These are phyloP conservation scores for Clarireedia sp. DNA, from an alignment of 2,329 filamentous ascomycete genomes.

Conservation along the genomic window DNA sequence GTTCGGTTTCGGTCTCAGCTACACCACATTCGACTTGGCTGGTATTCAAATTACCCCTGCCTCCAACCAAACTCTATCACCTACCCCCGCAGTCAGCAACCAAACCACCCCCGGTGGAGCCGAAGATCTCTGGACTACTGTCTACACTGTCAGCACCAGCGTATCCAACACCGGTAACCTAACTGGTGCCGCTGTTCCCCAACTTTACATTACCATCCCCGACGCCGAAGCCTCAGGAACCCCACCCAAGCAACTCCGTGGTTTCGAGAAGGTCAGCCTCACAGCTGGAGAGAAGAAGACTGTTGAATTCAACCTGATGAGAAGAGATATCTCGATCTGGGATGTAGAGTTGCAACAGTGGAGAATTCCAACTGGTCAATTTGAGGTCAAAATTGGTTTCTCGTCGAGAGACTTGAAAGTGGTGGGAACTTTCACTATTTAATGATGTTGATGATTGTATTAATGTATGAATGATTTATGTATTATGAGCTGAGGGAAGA, in stretches of 20 bases:
- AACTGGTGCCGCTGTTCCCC: conserved; percentile 25
- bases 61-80: conserved; percentile 31
- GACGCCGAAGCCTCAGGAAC: background rate
- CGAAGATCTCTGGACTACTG: conserved; percentile 45
- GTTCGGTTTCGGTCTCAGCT: conserved; percentile 52
- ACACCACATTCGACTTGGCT: conserved; percentile 59
- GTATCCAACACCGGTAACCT: conserved; percentile 44
- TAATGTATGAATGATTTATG: background rate
- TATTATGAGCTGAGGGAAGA: background rate
- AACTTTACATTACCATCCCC: conserved; percentile 29
- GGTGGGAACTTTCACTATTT: conserved; percentile 4
- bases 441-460: background rate
- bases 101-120: conserved; percentile 43
- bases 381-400: conserved; percentile 18
- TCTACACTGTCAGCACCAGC: conserved; percentile 39
- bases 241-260: conserved; percentile 56
- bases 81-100: conserved; percentile 21
- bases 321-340: conserved; percentile 83
- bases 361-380: conserved; percentile 37
- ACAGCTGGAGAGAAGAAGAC: conserved; percentile 55
- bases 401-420: conserved; percentile 20
- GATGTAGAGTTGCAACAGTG: conserved; percentile 69
- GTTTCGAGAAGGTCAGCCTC: conserved; percentile 69
- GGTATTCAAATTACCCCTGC: conserved; percentile 23
- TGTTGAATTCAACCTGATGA: conserved; percentile 61